Evolutionary conservation across 2,329 filamentous ascomycete species (phyloP), one percentile per base, ranked within the genome.

Genomic region (Gremmenia infestans): DNA sequence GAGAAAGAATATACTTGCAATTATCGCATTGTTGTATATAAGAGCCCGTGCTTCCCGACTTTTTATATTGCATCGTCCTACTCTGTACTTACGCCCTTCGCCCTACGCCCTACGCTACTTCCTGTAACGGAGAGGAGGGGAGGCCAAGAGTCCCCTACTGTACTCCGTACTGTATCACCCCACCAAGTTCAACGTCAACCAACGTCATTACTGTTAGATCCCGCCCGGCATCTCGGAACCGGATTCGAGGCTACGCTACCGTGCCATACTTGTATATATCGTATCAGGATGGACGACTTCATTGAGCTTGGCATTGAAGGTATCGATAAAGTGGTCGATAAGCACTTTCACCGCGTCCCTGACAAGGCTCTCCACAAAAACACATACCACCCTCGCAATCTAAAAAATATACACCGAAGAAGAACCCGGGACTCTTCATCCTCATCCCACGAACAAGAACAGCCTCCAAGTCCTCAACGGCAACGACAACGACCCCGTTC

Each of bases 281-380:
- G 17, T 25, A 51, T 15, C 39, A 55, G 17, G 17, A 43, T 55
- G 53, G 47, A 46, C 22, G 47, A 50, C 17, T 61, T 61, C 43
- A 37, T 61, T 5, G 59, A 51, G 37, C 52, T 62, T 5, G 60
- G 60, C 8, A 48, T 63, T 11, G 52, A 57, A 19, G 59, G 55
- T 11, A 54, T 53, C 3, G 59, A 63, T 37, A 60, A 63, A 40
- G 19, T 63, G 14, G 55, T 65, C 36, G 61, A 65, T 55, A 63
- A 62, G 35, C 56, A 63, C 37, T 65, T 63, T 35, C 17, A 67
- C 35, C 61, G 53, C 48, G 12, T 67, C 5, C 65, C 64, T 3
- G 54, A 66, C 37, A 58, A 60, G 28, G 57, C 54, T 15, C 56
- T 67, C 2, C 48, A 62, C 15, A 45, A 23, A 22, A 22, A 59